Conservation (phyloP, 352 stramenopile species). For the Pythium monospermum region DNA sequence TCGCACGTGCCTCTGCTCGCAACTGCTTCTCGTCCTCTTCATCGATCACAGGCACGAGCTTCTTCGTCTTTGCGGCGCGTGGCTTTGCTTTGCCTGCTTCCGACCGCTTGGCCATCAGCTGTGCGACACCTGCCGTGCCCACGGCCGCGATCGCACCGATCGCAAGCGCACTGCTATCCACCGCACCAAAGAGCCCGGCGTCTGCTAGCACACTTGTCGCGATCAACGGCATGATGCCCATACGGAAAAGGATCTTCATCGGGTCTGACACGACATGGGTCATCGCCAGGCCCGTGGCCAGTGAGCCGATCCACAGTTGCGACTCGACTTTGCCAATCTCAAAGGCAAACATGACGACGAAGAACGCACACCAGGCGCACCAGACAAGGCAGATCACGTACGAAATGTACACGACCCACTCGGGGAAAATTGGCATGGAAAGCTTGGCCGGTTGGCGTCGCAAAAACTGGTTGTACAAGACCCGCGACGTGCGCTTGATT, state of each 20-base stretch:
- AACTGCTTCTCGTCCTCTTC: conserved; percentile 14
- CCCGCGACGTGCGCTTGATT: conserved; percentile 51
- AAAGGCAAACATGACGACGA: conserved; percentile 69
- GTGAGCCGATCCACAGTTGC: conserved; percentile 57
- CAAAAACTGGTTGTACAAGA: conserved; percentile 73
- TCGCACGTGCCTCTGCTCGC: conserved; percentile 15
- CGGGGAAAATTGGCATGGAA: conserved; percentile 54
- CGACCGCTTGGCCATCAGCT: conserved; percentile 36
- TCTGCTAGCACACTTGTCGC: conserved; percentile 45
- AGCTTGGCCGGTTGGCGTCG: conserved; percentile 42
- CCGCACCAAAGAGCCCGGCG: conserved; percentile 46
- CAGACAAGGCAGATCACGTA: conserved; percentile 51
- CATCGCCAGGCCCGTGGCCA: conserved; percentile 46
- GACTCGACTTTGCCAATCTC: conserved; percentile 51
- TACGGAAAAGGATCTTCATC: conserved; percentile 65
- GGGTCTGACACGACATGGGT: conserved; percentile 61
- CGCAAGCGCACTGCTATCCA: conserved; percentile 42
- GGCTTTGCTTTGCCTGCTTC: conserved; percentile 14
- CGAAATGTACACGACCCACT: conserved; percentile 71
- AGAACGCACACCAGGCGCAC: conserved; percentile 57
- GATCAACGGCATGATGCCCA: conserved; percentile 64
- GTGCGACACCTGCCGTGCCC: conserved; percentile 38
- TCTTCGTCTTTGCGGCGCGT: conserved; percentile 18
- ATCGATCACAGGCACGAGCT: conserved; percentile 31
- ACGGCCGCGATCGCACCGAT: conserved; percentile 39